A percentile compares a stretch with the other conserved stretches of the same genome.
These are phyloP conservation scores for Aspergillus ibericus DNA, from an alignment of 2,329 filamentous ascomycete genomes.

Conservation along the genomic window DNA sequence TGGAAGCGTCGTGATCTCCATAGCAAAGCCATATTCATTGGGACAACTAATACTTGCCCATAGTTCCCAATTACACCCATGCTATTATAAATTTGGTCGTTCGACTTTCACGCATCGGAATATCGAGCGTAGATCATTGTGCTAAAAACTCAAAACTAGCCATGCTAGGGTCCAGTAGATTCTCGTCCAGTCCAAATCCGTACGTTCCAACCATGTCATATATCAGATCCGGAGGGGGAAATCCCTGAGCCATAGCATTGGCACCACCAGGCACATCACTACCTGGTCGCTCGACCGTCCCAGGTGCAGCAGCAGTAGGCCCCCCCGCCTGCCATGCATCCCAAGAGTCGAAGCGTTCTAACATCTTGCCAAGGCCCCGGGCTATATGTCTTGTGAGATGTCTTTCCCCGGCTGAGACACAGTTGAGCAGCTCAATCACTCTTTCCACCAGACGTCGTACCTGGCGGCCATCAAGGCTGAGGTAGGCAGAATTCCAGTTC, in stretches of 20 bases:
- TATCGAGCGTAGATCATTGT: conserved; percentile 20
- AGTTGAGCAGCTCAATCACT: conserved; percentile 42
- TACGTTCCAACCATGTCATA: conserved; percentile 48
- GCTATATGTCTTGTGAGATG: conserved; percentile 46
- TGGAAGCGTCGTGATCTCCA: background rate
- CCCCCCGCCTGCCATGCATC: conserved; percentile 32
- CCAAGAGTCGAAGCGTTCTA: conserved; percentile 44
- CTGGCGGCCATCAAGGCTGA: conserved; percentile 41
- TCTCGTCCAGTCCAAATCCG: conserved; percentile 44
- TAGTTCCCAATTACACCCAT: background rate
- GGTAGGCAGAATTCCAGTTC: conserved; percentile 45
- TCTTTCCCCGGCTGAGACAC: conserved; percentile 43
- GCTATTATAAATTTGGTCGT: background rate
- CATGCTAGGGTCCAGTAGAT: conserved; percentile 44
- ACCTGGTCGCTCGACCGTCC: conserved; percentile 16
- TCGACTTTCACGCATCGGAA: background rate
- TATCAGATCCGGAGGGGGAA: conserved; percentile 43
- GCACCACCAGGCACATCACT: conserved; percentile 40
- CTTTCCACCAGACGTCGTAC: conserved; percentile 41
- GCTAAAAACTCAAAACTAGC: conserved; percentile 43
- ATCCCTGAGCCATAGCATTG: conserved; percentile 44
- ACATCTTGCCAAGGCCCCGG: conserved; percentile 43
- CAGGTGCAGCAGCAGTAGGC: conserved; percentile 14
- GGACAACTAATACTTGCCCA: background rate
- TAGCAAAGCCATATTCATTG: no score